These are phyloP conservation scores for Hortaea werneckii DNA, from an alignment of 2,329 filamentous ascomycete species.

Conservation along the genomic window DNA sequence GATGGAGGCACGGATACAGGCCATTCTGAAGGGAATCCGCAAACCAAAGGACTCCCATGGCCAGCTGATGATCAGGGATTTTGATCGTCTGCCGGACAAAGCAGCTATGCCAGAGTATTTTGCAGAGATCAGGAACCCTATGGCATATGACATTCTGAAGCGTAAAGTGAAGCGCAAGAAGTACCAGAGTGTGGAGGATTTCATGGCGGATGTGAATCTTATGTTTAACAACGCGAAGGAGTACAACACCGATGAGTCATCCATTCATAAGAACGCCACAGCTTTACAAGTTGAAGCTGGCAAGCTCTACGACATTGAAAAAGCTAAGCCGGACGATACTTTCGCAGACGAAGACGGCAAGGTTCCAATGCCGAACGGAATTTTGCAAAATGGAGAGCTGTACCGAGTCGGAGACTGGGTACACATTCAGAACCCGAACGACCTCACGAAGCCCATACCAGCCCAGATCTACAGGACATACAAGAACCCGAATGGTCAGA, in stretches of 20 bases:
- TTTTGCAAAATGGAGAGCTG: conserved; percentile 69
- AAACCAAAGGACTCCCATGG: conserved; percentile 67
- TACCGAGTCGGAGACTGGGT: conserved; percentile 97
- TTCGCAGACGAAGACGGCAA: conserved; percentile 88
- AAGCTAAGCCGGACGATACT: conserved; percentile 75
- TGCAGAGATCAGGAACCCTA: conserved; percentile 70
- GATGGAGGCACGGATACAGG: conserved; percentile 82
- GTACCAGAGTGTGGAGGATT: conserved; percentile 76
- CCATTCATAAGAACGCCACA: conserved; percentile 73
- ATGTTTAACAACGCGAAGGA: conserved; percentile 95
- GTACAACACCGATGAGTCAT: conserved; percentile 82
- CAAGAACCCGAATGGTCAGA: conserved; percentile 73
- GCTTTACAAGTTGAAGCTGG: conserved; percentile 62
- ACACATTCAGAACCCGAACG: conserved; percentile 88
- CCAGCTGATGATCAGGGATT: conserved; percentile 67
- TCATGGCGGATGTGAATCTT: conserved; percentile 74
- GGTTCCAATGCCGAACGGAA: conserved; percentile 67
- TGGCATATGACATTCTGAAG: conserved; percentile 80
- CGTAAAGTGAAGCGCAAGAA: conserved; percentile 93
- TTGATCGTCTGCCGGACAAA: conserved; percentile 87
- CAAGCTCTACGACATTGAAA: conserved; percentile 68
- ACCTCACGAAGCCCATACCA: conserved; percentile 91
- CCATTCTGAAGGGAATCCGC: conserved; percentile 75
- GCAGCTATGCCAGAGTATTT: conserved; percentile 79
- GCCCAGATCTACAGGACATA: conserved; percentile 93